Percentiles rank a stretch among this genome's conserved stretches.
Evolutionary conservation across 2,329 filamentous ascomycete genomes (phyloP).

Genomic region (Intubia oerlemansii): DNA sequence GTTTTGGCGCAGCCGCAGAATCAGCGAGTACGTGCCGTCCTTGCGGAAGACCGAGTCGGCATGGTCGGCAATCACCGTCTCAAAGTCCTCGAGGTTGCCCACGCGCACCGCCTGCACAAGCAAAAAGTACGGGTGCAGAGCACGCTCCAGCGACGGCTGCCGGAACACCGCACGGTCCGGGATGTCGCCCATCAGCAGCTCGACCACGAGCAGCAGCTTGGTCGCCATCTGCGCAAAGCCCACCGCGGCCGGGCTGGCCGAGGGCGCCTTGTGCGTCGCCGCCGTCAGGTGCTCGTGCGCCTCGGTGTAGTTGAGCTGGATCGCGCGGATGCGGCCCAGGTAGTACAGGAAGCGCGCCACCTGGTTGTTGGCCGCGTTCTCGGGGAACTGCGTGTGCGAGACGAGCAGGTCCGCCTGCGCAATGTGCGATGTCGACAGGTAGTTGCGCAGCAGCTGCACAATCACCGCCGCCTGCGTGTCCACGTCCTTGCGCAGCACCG

Average conservation of each 20-base stretch:
- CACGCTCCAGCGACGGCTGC: conserved; percentile 64
- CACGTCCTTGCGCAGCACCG: conserved; percentile 89
- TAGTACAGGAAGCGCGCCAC: conserved; percentile 96
- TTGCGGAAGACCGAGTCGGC: conserved; percentile 61
- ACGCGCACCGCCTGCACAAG: conserved; percentile 89
- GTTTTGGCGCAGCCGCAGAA: conserved; percentile 86
- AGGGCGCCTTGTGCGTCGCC: conserved; percentile 86
- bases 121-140: conserved; percentile 80
- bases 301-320: conserved; percentile 91
- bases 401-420: conserved; percentile 89
- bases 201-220: conserved; percentile 90
- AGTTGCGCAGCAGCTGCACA: conserved; percentile 84
- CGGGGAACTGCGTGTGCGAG: conserved; percentile 85
- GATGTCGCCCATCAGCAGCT: conserved; percentile 96
- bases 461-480: conserved; percentile 96
- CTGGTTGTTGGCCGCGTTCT: conserved; percentile 91
- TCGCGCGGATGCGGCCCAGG: conserved; percentile 83
- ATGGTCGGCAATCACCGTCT: conserved; percentile 65
- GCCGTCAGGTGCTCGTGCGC: conserved; percentile 86
- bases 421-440: conserved; percentile 89
- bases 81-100: conserved; percentile 87
- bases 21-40: conserved; percentile 88
- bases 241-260: conserved; percentile 66
- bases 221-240: conserved; percentile 93
- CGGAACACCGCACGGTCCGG: conserved; percentile 90